Conservation (phyloP, 108 stramenopile genomes). For the Skeletonema costatum region DNA sequence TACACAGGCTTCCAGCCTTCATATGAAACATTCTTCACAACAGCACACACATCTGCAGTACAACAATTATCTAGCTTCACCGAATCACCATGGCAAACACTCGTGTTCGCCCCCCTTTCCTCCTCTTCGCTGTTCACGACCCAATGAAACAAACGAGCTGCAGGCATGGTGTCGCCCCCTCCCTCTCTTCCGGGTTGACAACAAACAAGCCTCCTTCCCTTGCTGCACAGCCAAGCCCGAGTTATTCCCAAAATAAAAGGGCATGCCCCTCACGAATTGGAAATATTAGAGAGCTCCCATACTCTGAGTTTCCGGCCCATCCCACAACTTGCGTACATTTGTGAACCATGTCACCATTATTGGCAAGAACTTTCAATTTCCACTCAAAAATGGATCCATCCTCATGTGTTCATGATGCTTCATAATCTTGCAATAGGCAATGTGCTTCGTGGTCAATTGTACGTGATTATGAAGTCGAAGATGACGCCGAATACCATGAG, state of each 20-base stretch:
- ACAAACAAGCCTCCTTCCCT: background rate
- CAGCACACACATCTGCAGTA: background rate
- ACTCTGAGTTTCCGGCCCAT: too few species aligned
- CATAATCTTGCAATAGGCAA: background rate
- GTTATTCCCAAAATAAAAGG: background rate
- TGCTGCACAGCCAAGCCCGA: background rate
- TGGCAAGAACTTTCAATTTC: background rate
- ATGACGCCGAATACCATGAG: background rate
- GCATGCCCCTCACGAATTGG: conserved; percentile 1
- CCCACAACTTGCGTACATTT: background rate
- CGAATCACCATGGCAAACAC: background rate
- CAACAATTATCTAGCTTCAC: background rate
- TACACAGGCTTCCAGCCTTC: background rate
- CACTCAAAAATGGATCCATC: background rate
- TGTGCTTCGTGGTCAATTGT: background rate
- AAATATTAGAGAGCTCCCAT: background rate
- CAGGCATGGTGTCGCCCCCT: background rate
- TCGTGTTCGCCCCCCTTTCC: background rate
- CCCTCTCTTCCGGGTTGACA: background rate
- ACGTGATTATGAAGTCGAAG: background rate
- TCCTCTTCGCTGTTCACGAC: background rate
- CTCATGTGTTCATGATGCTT: background rate
- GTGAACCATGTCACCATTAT: background rate
- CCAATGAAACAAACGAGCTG: background rate
- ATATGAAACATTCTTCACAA: background rate